Percentiles rank a stretch among this genome's conserved stretches.
Evolutionary conservation across 331 rosid species (phyloP).

Genomic region (Ulmus americana): DNA sequence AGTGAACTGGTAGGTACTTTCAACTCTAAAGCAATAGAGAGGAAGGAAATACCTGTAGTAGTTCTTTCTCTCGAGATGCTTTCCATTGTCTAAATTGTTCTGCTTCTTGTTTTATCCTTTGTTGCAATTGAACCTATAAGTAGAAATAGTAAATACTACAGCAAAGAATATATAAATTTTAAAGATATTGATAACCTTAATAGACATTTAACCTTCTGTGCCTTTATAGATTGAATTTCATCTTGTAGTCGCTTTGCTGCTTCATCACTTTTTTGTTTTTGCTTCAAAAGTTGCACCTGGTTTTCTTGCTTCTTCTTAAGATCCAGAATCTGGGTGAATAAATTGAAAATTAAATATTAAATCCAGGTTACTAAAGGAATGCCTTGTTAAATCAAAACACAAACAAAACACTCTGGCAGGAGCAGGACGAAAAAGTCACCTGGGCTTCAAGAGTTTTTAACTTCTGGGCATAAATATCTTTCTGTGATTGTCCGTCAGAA

Average conservation of each 20-base stretch:
- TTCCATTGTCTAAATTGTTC: conserved; percentile 99
- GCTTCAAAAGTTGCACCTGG: conserved; percentile 94
- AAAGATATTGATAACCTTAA: conserved; percentile 17
- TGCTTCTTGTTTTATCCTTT: conserved; percentile 95
- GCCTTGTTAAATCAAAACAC: conserved; percentile 11
- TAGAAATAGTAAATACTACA: conserved; percentile 11
- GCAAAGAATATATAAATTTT: conserved; percentile 11
- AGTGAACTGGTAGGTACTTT: not conserved
- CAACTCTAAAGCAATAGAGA: not conserved
- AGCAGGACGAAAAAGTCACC: conserved; percentile 37
- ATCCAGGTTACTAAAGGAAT: conserved; percentile 13
- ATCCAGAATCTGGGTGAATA: conserved; percentile 62
- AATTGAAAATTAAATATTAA: conserved; percentile 22
- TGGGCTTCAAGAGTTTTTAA: conserved; percentile 85
- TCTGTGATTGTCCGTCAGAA: conserved; percentile 94
- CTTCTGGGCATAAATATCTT: conserved; percentile 90
- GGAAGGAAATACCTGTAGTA: conserved; percentile 65
- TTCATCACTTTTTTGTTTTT: conserved; percentile 98
- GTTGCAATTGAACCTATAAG: conserved; percentile 90
- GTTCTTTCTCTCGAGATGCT: conserved; percentile 97
- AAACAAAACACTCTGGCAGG: conserved; percentile 2
- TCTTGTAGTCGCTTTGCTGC: conserved; percentile 93
- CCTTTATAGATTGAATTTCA: conserved; percentile 93
- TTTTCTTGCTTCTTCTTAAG: conserved; percentile 97
- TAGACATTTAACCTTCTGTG: conserved; percentile 70